phyloP scores from a whole-genome alignment of 331 rosid species.

The Pyracantha coccinea region DNA sequence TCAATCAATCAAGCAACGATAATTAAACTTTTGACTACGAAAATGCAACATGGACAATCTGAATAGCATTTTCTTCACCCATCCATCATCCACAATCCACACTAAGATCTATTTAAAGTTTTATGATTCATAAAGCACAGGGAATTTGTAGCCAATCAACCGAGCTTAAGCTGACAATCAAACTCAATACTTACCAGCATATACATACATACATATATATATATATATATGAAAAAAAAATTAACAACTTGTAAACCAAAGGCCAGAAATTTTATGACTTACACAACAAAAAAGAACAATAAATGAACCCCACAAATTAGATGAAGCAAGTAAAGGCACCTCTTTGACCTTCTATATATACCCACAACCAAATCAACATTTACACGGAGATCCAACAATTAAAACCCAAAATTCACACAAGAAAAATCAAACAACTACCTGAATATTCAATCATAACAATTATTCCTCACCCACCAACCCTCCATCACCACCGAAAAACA shows the following conservation, averaged over 20 bases:
- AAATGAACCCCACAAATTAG: slow-evolving; percentile 3
- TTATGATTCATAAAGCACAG: background rate
- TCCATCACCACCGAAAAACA: background rate
- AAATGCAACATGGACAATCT: background rate
- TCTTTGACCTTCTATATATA: slow-evolving; percentile 6
- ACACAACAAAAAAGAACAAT: background rate
- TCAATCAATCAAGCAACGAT: slow-evolving; percentile 1
- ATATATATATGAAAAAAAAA: background rate
- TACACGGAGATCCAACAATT: slow-evolving; percentile 15
- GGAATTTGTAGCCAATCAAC: background rate
- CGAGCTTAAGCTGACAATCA: slow-evolving; percentile 5
- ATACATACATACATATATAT: background rate
- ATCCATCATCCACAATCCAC: background rate
- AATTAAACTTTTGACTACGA: slow-evolving; percentile 1
- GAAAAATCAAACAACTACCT: slow-evolving; percentile 18
- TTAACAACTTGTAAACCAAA: background rate
- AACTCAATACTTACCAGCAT: background rate
- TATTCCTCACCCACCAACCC: slow-evolving; percentile 2
- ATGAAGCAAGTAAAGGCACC: background rate
- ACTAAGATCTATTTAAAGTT: background rate
- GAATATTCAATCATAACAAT: background rate
- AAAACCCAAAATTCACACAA: slow-evolving; percentile 6
- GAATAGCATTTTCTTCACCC: background rate
- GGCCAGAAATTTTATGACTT: background rate
- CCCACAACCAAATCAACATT: background rate